Percentiles rank a stretch among this genome's conserved stretches.
phyloP scores from a whole-genome alignment of 306 rosid species.

The Comarum palustre region DNA sequence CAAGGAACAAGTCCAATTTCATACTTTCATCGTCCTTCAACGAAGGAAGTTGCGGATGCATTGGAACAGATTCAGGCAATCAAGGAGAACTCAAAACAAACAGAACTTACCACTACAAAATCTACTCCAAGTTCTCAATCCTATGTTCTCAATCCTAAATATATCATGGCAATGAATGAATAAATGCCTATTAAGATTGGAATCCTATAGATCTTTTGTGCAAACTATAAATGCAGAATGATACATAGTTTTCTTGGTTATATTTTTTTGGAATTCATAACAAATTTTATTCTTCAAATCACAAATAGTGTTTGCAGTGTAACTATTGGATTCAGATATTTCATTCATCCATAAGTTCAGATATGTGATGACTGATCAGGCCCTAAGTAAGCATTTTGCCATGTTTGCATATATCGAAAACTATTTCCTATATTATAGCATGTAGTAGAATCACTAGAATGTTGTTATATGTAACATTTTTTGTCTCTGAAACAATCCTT shows the following conservation, averaged over 20 bases:
- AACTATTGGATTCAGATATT: neutral
- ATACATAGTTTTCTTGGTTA: neutral
- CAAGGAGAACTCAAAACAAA: conserved; percentile 24
- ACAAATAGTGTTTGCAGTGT: too few relatives aligned
- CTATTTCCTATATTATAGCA: neutral
- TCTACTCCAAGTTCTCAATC: conserved; percentile 5
- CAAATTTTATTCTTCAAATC: neutral
- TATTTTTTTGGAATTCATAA: neutral
- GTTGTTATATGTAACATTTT: neutral
- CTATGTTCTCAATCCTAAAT: neutral
- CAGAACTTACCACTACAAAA: conserved; percentile 10
- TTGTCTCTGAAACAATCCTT: neutral
- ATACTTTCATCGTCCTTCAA: conserved; percentile 80
- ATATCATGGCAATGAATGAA: neutral
- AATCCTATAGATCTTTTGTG: neutral
- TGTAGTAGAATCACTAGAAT: neutral
- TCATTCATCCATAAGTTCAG: neutral
- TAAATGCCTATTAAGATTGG: neutral
- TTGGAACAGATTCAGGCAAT: conserved; percentile 49
- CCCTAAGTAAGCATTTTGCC: neutral
- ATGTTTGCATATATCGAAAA: neutral
- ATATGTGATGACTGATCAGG: neutral
- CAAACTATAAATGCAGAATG: neutral
- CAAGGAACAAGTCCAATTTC: too few relatives aligned
- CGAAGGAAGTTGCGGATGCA: conserved; percentile 54